These are phyloP conservation scores for Hordeum pubiflorum DNA, from an alignment of 202 grass and related monocot species.

Conservation along the genomic window DNA sequence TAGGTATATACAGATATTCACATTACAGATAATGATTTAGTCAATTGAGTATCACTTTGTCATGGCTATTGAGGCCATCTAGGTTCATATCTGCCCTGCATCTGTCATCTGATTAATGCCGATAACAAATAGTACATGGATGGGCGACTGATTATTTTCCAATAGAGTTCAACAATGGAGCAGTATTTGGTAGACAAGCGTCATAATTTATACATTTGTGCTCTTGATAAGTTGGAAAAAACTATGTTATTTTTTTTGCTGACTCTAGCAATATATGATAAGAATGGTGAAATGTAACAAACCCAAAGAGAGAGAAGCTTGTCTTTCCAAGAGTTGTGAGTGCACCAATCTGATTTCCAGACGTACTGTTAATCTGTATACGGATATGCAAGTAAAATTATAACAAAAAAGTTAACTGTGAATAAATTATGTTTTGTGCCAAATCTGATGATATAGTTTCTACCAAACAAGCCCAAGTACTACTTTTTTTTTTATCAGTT, in stretches of 20 bases:
- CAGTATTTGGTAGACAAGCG: not conserved
- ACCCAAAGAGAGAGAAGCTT: not conserved
- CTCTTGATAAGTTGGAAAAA: not conserved
- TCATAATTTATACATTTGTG: not conserved
- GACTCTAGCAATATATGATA: not conserved
- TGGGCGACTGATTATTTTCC: not conserved
- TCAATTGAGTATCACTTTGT: not conserved
- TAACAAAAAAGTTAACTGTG: no score
- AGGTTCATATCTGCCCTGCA: not conserved
- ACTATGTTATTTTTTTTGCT: not conserved
- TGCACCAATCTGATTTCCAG: no score
- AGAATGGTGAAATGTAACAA: no score
- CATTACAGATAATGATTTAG: not conserved
- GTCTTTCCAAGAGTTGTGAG: no score
- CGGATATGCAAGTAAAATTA: no score
- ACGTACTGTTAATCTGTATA: no score
- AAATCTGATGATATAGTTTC: no score
- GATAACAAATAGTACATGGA: not conserved
- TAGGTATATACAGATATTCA: slow-evolving; percentile 49
- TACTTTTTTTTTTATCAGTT: no score
- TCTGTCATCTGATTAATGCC: not conserved
- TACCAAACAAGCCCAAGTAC: no score
- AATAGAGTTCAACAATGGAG: not conserved
- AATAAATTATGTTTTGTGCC: no score
- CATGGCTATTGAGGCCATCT: not conserved